Evolutionary conservation across 2,329 filamentous ascomycete genomes (phyloP).

Genomic region (Verticillium nonalfalfae): DNA sequence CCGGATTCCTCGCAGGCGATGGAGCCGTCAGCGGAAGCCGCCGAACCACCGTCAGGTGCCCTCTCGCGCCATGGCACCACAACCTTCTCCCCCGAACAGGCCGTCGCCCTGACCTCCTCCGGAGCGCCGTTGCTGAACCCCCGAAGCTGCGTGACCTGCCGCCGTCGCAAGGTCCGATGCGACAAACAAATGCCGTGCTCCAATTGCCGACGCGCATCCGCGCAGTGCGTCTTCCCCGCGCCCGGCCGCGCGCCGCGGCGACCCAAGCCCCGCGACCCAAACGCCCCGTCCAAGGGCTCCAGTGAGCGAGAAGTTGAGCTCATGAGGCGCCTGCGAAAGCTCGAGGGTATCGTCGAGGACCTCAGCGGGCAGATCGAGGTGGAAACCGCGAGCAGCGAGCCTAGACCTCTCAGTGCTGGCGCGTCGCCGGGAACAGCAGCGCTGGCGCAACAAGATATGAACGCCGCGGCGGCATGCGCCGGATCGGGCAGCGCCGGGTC

Average conservation of each 20-base stretch:
- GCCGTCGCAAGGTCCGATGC: conserved; percentile 64
- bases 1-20: neutral
- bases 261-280: conserved; percentile 57
- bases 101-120: conserved; percentile 9
- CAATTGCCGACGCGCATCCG: conserved; percentile 65
- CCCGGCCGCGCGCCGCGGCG: conserved; percentile 67
- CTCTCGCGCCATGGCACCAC: neutral
- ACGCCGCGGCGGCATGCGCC: neutral
- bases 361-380: conserved; percentile 47
- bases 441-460: neutral
- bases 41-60: neutral
- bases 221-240: conserved; percentile 68
- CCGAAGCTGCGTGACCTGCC: conserved; percentile 43
- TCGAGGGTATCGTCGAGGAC: conserved; percentile 71
- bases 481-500: neutral
- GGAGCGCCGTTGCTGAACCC: conserved; percentile 33
- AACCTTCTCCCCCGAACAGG: conserved; percentile 10
- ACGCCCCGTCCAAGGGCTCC: conserved; percentile 51
- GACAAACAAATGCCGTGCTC: conserved; percentile 72
- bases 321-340: conserved; percentile 62
- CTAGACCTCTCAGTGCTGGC: conserved; percentile 28
- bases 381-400: conserved; percentile 19
- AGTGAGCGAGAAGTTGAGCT: conserved; percentile 62
- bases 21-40: neutral
- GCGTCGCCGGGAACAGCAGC: neutral